Percentiles rank a stretch among this genome's conserved stretches.
Evolutionary conservation across 805 yeast genomes (phyloP).

Genomic region (Candida succiphila): DNA sequence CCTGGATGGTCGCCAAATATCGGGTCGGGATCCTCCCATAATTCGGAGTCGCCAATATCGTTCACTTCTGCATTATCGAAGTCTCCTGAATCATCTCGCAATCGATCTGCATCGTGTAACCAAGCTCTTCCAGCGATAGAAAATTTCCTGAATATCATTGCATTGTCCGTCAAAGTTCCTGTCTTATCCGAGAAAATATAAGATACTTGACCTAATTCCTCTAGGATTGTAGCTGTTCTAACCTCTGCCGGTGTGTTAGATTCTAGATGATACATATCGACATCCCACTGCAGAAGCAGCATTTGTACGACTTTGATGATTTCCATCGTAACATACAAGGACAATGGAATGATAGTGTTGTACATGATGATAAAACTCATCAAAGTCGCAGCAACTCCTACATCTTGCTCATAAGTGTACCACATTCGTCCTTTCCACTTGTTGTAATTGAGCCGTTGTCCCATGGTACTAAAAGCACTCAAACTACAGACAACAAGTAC

Average conservation of each 20-base stretch:
- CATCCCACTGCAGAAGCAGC: constrained; percentile 73
- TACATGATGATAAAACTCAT: constrained; percentile 98
- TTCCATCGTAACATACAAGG: constrained; percentile 94
- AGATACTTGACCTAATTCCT: constrained; percentile 94
- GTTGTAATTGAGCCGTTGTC: constrained; percentile 46
- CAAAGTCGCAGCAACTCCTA: constrained; percentile 77
- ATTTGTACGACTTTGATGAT: constrained; percentile 86
- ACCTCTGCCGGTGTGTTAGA: constrained; percentile 91
- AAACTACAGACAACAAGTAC: constrained; percentile 68
- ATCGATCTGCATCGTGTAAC: constrained; percentile 64
- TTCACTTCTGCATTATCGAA: background rate
- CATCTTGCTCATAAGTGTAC: constrained; percentile 69
- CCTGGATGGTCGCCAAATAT: no score
- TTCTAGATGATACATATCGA: constrained; percentile 85
- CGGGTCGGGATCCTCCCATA: constrained; percentile 9
- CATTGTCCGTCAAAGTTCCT: constrained; percentile 91
- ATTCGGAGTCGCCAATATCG: background rate
- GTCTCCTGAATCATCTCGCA: constrained; percentile 11
- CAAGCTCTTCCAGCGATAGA: constrained; percentile 84
- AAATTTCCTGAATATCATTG: constrained; percentile 85
- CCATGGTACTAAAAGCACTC: constrained; percentile 77
- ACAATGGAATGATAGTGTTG: constrained; percentile 90
- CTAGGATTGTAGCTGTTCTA: constrained; percentile 89
- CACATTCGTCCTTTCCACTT: constrained; percentile 40
- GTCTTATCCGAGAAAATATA: constrained; percentile 94